Evolutionary conservation across 768 basidiomycete species (phyloP).

Genomic region (Boletus tylopilopsis): DNA sequence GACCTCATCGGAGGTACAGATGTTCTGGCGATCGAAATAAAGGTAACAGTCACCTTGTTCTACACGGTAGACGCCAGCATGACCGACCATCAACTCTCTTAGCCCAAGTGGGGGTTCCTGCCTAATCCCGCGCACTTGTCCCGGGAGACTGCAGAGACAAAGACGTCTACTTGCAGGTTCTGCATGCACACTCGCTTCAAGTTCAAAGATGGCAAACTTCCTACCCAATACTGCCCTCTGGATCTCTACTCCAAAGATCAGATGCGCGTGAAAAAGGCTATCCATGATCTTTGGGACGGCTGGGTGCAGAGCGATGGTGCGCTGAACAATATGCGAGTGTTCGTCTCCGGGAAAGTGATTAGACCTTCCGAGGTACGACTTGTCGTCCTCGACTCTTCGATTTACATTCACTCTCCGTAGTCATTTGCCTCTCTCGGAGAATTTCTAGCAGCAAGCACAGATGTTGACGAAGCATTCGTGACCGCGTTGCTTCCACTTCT

Average conservation of each 20-base stretch:
- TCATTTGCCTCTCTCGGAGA: conserved; percentile 5
- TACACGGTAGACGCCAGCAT: neutral
- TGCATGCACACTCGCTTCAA: conserved; percentile 80
- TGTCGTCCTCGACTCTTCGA: neutral
- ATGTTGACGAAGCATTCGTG: conserved; percentile 50
- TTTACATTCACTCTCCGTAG: conserved; percentile 3
- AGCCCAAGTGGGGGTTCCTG: conserved; percentile 99
- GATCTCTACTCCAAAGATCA: conserved; percentile 80
- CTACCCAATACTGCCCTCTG: conserved; percentile 73
- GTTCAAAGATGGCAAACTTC: conserved; percentile 29
- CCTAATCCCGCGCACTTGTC: conserved; percentile 64
- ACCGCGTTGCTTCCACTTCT: conserved; percentile 44
- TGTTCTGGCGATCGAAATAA: conserved; percentile 79
- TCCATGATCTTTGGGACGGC: conserved; percentile 65
- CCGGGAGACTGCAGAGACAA: conserved; percentile 49
- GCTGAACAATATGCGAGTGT: conserved; percentile 82
- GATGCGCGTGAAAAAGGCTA: conserved; percentile 56
- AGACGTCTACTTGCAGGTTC: conserved; percentile 78
- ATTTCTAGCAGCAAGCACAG: conserved; percentile 19
- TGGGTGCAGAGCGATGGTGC: conserved; percentile 66
- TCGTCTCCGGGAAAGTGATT: conserved; percentile 60
- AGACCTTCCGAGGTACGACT: conserved; percentile 53
- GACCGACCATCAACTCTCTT: conserved; percentile 3
- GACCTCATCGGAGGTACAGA: conserved; percentile 68
- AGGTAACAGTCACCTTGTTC: conserved; percentile 48